Evolutionary conservation across 352 stramenopile genomes (phyloP), one percentile per base, ranked within the genome.

Genomic region (Aphanomyces stellatus): DNA sequence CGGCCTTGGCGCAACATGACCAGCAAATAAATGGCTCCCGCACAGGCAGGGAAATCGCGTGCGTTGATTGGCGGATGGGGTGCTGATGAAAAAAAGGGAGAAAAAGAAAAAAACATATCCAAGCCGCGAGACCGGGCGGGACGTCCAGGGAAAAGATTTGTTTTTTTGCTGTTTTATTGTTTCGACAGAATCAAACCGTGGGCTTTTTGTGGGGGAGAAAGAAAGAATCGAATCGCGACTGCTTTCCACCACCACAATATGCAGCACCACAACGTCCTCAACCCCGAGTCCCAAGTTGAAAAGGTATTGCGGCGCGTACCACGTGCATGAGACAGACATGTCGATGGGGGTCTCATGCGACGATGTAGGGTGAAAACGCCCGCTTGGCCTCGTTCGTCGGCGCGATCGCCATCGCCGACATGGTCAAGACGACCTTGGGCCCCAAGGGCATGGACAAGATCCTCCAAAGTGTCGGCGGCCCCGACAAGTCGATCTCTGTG

Each of bases 401-500:
- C 63, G 97, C 97, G 43, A 99, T 99, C 75, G 96, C 97, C 56
- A 99, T 99, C 78, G 94, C 96, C 31, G 97, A 99, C 79, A 91
- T 99, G 71, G 97, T 99, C 30, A 99, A 99, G 81, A 99, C 97
- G 22, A 99, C 97, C 34, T 81, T 99, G 11, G 97, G 97, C 17
- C 97, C 97, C n/a, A 99, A 99, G 77, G 97, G 97, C 30, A 99
- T 99, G 96, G 97, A 99, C 82, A 99, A 99, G 77, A 99, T 99
- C 73, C 79, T 99, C 57, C 97, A 99, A 82, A 95, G 84, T 11
- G 85, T 98, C 41, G 85, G 82, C 55, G 82, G 85, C 27, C 80
- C 77, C 11, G 85, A 93, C 76, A 91, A 91, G 77, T 88, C 65
- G 51, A 95, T 98, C 61, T 96, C 84, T 43, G 95, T 99, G 22